phyloP scores from a whole-genome alignment of 768 basidiomycete genomes.

The Hysterangium stoloniferum region DNA sequence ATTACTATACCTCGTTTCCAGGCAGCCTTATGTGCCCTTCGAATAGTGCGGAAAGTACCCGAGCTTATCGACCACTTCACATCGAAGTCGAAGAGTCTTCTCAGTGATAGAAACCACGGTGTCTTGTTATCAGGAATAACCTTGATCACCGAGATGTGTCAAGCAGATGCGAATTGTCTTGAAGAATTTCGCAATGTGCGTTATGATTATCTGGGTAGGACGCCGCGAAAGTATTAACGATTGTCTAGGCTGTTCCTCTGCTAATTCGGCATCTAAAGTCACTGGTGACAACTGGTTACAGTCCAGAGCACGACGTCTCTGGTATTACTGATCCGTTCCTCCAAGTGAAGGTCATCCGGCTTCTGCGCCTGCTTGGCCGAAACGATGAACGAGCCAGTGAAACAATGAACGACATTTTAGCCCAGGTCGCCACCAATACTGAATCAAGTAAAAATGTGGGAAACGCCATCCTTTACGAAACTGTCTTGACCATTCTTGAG shows the following conservation, averaged over 20 bases:
- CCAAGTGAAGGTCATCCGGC: constrained; percentile 85
- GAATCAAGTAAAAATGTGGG: constrained; percentile 98
- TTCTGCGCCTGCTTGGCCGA: constrained; percentile 82
- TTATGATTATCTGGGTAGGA: constrained; percentile 7
- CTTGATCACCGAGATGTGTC: constrained; percentile 91
- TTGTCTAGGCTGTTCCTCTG: constrained; percentile 71
- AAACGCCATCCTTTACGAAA: constrained; percentile 96
- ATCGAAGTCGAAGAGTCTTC: constrained; percentile 77
- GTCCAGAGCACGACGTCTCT: constrained; percentile 98
- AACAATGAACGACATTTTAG: constrained; percentile 96
- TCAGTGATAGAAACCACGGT: constrained; percentile 95
- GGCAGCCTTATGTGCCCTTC: constrained; percentile 92
- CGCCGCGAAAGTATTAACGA: no score
- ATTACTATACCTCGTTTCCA: constrained; percentile 24
- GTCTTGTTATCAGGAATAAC: constrained; percentile 93
- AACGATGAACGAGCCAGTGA: constrained; percentile 85
- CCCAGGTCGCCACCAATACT: constrained; percentile 99
- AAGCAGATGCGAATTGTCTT: constrained; percentile 59
- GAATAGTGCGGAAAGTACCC: constrained; percentile 93
- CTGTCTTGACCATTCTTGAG: constrained; percentile 90
- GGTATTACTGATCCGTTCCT: constrained; percentile 97
- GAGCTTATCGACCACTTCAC: constrained; percentile 93
- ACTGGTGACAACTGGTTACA: constrained; percentile 91
- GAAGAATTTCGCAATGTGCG: constrained; percentile 87
- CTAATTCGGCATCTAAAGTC: constrained; percentile 95